Base-by-base conservation (phyloP, 129 eudicot species). In the Logfia minima region DNA sequence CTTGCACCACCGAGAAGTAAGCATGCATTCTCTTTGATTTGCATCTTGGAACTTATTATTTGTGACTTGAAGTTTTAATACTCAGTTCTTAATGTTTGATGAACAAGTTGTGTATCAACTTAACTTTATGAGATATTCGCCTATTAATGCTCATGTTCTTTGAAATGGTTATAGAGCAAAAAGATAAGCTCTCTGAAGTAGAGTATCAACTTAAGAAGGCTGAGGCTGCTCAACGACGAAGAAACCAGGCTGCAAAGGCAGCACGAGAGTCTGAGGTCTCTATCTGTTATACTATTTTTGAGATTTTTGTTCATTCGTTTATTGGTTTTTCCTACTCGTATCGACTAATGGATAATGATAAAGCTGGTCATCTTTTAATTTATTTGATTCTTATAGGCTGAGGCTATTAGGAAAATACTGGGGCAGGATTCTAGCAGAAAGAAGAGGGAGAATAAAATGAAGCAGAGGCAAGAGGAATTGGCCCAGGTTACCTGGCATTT, bases 371-470 rank as follows among this genome's bases (percentile, higher is more conserved):
- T 67, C 59, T 34, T 51, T 23, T 8, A 6, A 24, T 66, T 3
- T 53, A 13, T 80, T 68, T 31, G 11, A 22, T 65, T 53, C 9
- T 45, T 69, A 24, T 56, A 92, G 98, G 98, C 93, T 16, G 98
- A 92, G 81, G 96, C 98, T 37, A 90, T 92, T 71, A 88, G 96
- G 58, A 92, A 88, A 85, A 92, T 92, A 65, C 84, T 90, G 74
- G 96, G 96, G 23, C 98, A 92, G 86, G 98, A 92, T 85, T 92
- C 98, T 63, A 86, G 89, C 81, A 82, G 98, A 81, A 90, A 90
- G 86, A 88, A 86, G 80, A 85, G 90, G 72, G 96, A 90, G 63
- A 90, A 86, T 13, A 90, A 88, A 59, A 41, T 81, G 58, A 92
- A 90, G 87, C 88, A 86, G 81, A 87, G 79, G 58, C 88, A 86